Evolutionary conservation across 768 basidiomycete genomes (phyloP).

Genomic region (Butyriboletus loyo): DNA sequence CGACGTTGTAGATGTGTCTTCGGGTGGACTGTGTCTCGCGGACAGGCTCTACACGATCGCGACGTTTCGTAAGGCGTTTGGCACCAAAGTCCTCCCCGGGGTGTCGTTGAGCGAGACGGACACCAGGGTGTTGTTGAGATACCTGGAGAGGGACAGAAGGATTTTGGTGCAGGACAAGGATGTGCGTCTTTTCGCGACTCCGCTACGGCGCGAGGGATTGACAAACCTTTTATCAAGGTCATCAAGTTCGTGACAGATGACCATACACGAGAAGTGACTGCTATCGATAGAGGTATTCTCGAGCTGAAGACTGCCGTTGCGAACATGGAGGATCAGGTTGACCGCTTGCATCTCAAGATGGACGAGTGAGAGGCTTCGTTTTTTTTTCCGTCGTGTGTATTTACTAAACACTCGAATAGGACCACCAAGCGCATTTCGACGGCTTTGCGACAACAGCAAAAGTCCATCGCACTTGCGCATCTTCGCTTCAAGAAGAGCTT

Average conservation of each 20-base stretch:
- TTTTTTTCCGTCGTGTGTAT: neutral
- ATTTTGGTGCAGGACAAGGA: constrained; percentile 63
- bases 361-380: constrained; percentile 51
- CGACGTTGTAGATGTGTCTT: constrained; percentile 47
- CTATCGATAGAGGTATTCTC: constrained; percentile 80
- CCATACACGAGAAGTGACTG: constrained; percentile 50
- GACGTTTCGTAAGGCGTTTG: constrained; percentile 61
- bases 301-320: constrained; percentile 71
- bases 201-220: neutral
- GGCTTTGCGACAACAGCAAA: constrained; percentile 68
- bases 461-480: constrained; percentile 68
- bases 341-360: constrained; percentile 65
- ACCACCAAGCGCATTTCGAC: constrained; percentile 61
- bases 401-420: constrained; percentile 36
- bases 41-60: constrained; percentile 62
- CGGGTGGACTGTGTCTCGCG: constrained; percentile 43
- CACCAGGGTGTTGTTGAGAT: constrained; percentile 66
- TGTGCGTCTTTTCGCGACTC: constrained; percentile 40
- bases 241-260: constrained; percentile 67
- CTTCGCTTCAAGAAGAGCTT: constrained; percentile 80
- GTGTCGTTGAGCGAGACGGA: constrained; percentile 59
- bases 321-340: constrained; percentile 67
- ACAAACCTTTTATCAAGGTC: constrained; percentile 43
- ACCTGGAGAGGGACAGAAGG: constrained; percentile 71
- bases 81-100: constrained; percentile 37